These are phyloP conservation scores for Wallacemonas sp. DNA, from an alignment of 208 protist genomes.

Conservation along the genomic window DNA sequence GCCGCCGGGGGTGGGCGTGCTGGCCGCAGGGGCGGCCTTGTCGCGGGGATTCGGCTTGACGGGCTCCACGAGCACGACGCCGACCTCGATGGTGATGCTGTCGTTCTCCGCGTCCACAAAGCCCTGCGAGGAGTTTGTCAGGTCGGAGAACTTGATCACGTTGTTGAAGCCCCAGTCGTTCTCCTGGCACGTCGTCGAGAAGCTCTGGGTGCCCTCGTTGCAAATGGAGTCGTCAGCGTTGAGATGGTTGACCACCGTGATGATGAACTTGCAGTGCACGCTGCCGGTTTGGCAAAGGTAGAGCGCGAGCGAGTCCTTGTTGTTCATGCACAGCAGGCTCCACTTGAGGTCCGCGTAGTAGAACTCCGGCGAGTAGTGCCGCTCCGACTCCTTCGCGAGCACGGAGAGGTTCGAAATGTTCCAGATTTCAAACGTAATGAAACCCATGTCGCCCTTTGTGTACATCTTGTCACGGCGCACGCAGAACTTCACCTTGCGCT, in stretches of 20 bases:
- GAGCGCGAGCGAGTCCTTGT: conserved; percentile 86
- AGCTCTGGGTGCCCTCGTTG: conserved; percentile 91
- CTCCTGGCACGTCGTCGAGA: conserved; percentile 82
- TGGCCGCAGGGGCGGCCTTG: conserved; percentile 35
- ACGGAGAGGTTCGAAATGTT: conserved; percentile 91
- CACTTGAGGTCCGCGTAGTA: conserved; percentile 85
- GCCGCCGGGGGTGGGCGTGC: conserved; percentile 15
- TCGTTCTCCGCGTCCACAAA: conserved; percentile 74
- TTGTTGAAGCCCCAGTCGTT: conserved; percentile 94
- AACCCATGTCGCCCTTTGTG: conserved; percentile 89
- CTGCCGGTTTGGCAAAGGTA: conserved; percentile 92
- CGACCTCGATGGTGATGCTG: conserved; percentile 90
- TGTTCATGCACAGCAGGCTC: conserved; percentile 91
- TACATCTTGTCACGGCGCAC: conserved; percentile 71
- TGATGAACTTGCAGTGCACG: conserved; percentile 92
- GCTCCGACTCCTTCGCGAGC: conserved; percentile 82
- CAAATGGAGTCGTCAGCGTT: conserved; percentile 89
- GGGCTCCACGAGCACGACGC: conserved; percentile 86
- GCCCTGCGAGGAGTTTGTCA: conserved; percentile 77
- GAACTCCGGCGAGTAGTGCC: conserved; percentile 92
- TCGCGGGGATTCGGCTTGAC: conserved; percentile 54
- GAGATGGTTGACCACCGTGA: conserved; percentile 85
- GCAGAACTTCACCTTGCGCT: conserved; percentile 84
- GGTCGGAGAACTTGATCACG: conserved; percentile 83
- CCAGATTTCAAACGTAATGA: conserved; percentile 87